Conservation (phyloP, 2,329 filamentous ascomycete genomes). For the Cytospora leucostoma region DNA sequence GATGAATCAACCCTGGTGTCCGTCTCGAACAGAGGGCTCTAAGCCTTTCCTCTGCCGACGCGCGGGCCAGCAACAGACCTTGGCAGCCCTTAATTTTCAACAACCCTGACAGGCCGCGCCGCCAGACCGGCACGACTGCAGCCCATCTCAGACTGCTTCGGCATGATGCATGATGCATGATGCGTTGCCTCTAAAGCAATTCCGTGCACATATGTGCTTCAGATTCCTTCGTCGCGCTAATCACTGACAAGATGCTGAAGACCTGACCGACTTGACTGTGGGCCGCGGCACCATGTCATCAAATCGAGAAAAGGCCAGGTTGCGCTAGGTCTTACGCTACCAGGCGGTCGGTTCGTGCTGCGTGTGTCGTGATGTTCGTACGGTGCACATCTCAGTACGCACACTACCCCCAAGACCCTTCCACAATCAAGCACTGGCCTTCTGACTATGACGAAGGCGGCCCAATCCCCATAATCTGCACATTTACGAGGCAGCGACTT, state of each 20-base stretch:
- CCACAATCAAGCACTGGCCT: background rate
- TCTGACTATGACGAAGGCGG: background rate
- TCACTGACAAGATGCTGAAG: background rate
- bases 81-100: slow-evolving; percentile 25
- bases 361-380: background rate
- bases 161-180: slow-evolving; percentile 6
- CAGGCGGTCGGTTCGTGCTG: background rate
- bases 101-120: slow-evolving; percentile 14
- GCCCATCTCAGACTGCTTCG: slow-evolving; percentile 15
- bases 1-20: slow-evolving; percentile 9
- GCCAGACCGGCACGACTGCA: slow-evolving; percentile 10
- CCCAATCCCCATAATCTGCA: background rate
- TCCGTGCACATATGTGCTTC: background rate
- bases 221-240: background rate
- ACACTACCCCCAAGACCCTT: background rate
- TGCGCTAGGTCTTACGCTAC: background rate
- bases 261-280: background rate
- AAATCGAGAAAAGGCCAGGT: background rate
- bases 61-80: slow-evolving; percentile 27
- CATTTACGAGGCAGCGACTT: background rate
- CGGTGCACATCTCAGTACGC: background rate
- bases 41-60: slow-evolving; percentile 19
- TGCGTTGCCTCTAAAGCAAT: slow-evolving; percentile 4
- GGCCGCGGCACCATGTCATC: background rate
- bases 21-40: slow-evolving; percentile 20